Evolutionary conservation across 2,329 filamentous ascomycete genomes (phyloP), one percentile per base, ranked within the genome.

Genomic region (Clonostachys chloroleuca): DNA sequence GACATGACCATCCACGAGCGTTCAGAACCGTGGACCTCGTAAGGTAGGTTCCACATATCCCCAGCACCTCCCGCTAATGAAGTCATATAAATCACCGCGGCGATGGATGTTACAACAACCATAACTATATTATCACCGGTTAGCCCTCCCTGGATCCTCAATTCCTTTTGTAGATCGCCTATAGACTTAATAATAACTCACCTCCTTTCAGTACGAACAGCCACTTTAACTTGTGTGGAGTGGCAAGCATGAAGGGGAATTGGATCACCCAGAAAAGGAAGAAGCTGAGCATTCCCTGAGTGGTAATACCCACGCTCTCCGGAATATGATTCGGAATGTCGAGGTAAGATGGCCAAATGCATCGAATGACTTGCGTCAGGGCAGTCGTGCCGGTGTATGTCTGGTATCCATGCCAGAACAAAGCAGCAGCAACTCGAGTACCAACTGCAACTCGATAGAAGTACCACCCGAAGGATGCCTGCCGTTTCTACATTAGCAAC

Each of bases 331-430:
- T 20, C 54, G 52, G 47, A 65, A 69, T 14, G 61, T 64, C 2
- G 13, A 16, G 20, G 33, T 44, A 44, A 16, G 16, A 18, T 13
- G 68, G 67, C 68, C 68, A 72, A 47, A 70, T 68, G 2, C 70
- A 69, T 41, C 66, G 63, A 40, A 74, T 50, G 44, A 54, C 52
- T 48, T 67, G 61, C 1, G 66, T 68, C 33, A 72, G 61, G 54
- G 63, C 65, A 42, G 78, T 77, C 0, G 76, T 81, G 1, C 83
- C 83, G 52, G 83, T 84, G 50, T 81, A 80, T 37, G 78, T 80
- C 54, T 86, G 81, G 42, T 87, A 84, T 1, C 82, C 81, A 45
- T 86, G 80, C 84, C 74, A 77, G 56, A 77, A 74, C 58, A 75
- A 69, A 34, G 71, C 72, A n/a, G 75, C 58, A 40, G 75, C 59